Evolutionary conservation across 2,329 filamentous ascomycete species (phyloP).

Genomic region (Cladophialophora psammophila): DNA sequence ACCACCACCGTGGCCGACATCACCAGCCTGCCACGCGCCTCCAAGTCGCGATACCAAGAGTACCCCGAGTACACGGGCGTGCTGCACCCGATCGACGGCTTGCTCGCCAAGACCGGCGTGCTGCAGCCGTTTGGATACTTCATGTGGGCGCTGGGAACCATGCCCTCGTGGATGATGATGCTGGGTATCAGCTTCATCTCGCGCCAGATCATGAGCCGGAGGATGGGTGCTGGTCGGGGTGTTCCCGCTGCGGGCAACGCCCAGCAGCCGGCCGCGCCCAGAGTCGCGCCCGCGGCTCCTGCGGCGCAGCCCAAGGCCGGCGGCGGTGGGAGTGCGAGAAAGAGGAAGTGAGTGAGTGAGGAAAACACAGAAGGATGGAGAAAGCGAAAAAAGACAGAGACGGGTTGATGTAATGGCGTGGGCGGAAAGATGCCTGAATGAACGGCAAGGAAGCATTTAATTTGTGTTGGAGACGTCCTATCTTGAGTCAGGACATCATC

Average conservation of each 20-base stretch:
- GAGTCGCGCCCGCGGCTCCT: slow-evolving; percentile 18
- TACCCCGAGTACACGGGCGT: slow-evolving; percentile 62
- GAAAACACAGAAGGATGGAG: too few species aligned
- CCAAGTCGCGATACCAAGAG: slow-evolving; percentile 54
- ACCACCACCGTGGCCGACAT: slow-evolving; percentile 64
- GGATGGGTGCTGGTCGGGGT: slow-evolving; percentile 23
- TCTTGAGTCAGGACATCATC: background rate
- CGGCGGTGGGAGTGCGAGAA: slow-evolving; percentile 33
- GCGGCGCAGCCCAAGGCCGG: slow-evolving; percentile 28
- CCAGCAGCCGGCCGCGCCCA: slow-evolving; percentile 25
- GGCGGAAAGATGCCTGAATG: background rate
- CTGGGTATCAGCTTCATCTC: slow-evolving; percentile 67
- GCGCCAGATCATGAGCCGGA: slow-evolving; percentile 62
- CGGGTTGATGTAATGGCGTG: background rate
- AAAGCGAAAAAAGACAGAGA: background rate
- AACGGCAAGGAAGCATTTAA: background rate
- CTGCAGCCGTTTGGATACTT: slow-evolving; percentile 63
- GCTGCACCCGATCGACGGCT: slow-evolving; percentile 68
- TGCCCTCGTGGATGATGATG: slow-evolving; percentile 72
- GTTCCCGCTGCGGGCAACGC: slow-evolving; percentile 15
- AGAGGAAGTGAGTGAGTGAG: slow-evolving; percentile 31
- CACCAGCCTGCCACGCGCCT: slow-evolving; percentile 60
- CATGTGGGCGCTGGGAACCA: slow-evolving; percentile 63
- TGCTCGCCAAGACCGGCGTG: slow-evolving; percentile 61
- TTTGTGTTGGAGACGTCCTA: background rate